A percentile compares a stretch with the other conserved stretches of the same genome.
Conservation (phyloP, 345 rosid species). For the Rhodamnia argentea region DNA sequence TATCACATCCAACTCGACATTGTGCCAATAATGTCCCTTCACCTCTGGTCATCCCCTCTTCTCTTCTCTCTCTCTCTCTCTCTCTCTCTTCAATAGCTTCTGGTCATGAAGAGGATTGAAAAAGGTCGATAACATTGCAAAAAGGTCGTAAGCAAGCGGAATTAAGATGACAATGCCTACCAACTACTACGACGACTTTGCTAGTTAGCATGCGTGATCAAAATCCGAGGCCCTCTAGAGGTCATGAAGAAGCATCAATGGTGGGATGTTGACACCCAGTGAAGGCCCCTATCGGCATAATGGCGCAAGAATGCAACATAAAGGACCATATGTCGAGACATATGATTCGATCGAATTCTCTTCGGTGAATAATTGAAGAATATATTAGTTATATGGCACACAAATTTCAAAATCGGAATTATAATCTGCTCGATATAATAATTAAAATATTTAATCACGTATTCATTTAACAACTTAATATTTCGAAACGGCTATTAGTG, state of each 20-base stretch:
- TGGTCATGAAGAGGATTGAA: neutral
- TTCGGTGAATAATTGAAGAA: no score
- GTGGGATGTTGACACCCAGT: neutral
- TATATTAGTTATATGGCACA: no score
- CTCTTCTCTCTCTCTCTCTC: neutral
- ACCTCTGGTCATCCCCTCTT: neutral
- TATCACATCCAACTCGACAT: neutral
- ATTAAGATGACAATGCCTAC: neutral
- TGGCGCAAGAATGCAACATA: neutral
- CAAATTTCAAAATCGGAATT: no score
- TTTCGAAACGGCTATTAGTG: rapidly evolving
- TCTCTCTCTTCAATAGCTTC: neutral
- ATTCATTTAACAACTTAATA: no score
- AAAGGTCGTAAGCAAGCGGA: neutral
- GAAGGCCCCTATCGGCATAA: neutral
- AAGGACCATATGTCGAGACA: neutral
- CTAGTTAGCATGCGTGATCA: neutral
- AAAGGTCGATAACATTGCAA: neutral
- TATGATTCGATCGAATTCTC: neutral
- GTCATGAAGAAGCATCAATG: neutral
- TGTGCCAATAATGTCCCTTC: neutral
- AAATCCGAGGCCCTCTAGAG: neutral
- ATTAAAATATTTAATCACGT: no score
- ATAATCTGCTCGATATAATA: no score
- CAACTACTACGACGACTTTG: neutral